A percentile compares a stretch with the other conserved stretches of the same genome.
These are phyloP conservation scores for Kwoniella shandongensis DNA, from an alignment of 768 basidiomycete genomes.

Conservation along the genomic window DNA sequence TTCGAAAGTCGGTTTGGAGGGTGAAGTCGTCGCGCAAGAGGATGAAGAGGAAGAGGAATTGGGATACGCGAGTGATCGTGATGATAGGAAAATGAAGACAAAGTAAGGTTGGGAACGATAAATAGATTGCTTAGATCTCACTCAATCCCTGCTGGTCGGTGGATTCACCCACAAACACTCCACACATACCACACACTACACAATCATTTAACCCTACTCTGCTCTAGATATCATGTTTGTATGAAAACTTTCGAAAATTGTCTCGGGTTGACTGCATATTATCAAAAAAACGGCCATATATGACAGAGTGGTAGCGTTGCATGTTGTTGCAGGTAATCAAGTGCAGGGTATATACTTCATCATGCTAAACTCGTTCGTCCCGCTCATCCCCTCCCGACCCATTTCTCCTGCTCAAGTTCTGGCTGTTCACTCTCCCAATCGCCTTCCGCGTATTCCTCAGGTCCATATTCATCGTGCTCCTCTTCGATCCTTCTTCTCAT, in stretches of 20 bases:
- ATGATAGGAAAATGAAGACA: background rate
- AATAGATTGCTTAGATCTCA: background rate
- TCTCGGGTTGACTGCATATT: too few species aligned
- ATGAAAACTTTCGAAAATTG: too few species aligned
- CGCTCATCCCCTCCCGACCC: background rate
- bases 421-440: too few species aligned
- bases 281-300: too few species aligned
- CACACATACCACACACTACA: too few species aligned
- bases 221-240: too few species aligned
- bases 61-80: slow-evolving; percentile 7
- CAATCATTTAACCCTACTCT: too few species aligned
- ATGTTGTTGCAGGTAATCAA: background rate
- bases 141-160: too few species aligned
- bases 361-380: background rate
- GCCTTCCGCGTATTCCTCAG: too few species aligned
- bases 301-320: background rate
- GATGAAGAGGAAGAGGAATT: background rate
- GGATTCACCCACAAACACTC: too few species aligned
- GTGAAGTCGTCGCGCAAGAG: background rate
- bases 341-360: slow-evolving; percentile 1
- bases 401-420: too few species aligned
- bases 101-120: background rate
- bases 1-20: background rate
- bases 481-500: background rate
- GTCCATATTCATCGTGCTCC: background rate